phyloP scores from a whole-genome alignment of 345 rosid genomes.

The Salix brachista region DNA sequence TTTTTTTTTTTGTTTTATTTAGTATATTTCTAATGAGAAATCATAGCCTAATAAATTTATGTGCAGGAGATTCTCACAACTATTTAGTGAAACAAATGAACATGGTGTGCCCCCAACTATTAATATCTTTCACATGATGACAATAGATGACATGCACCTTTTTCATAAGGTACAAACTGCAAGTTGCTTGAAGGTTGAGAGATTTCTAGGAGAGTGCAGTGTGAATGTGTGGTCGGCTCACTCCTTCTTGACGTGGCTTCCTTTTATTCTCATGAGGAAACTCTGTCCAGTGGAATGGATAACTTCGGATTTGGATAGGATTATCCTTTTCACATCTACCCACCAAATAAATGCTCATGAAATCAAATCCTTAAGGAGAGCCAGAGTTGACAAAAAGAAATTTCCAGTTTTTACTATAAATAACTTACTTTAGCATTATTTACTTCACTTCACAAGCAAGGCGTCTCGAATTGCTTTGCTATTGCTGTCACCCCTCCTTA shows the following conservation, averaged over 20 bases:
- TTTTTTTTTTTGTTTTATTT: too few relatives aligned
- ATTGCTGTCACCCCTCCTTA: background rate
- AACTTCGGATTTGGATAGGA: background rate
- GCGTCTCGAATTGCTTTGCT: background rate
- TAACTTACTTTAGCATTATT: background rate
- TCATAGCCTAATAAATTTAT: too few relatives aligned
- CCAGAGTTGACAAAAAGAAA: background rate
- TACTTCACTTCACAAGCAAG: conserved; percentile 1
- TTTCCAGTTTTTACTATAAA: background rate
- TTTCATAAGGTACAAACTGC: background rate
- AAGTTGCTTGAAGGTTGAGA: background rate
- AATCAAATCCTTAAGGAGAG: background rate
- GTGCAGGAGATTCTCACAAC: too few relatives aligned
- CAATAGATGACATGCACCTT: background rate
- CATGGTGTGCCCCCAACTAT: too few relatives aligned
- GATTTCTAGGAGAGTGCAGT: background rate
- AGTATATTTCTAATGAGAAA: too few relatives aligned
- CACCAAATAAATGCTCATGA: too few relatives aligned
- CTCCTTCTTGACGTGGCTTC: background rate
- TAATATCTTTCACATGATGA: too few relatives aligned
- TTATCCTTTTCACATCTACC: background rate
- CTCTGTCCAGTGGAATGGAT: background rate
- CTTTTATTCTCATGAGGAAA: background rate
- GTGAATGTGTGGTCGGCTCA: background rate
- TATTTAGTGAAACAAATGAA: too few relatives aligned